A percentile compares a stretch with the other conserved stretches of the same genome.
These are phyloP conservation scores for Pleurotus giganteus DNA, from an alignment of 768 basidiomycete genomes.

Conservation along the genomic window DNA sequence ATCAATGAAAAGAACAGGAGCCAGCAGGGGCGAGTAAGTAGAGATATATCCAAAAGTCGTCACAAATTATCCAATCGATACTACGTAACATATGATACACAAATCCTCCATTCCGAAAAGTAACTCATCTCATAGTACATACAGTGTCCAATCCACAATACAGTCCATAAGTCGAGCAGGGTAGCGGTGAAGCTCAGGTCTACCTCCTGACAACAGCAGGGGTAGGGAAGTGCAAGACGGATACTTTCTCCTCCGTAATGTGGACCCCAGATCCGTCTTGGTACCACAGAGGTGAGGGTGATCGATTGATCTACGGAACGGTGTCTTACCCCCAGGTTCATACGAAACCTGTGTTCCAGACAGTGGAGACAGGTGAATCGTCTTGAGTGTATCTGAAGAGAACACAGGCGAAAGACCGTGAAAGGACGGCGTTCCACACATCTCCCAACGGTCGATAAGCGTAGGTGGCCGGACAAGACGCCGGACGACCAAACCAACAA, in stretches of 20 bases:
- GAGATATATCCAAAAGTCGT: too few species aligned
- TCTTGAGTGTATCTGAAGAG: constrained; percentile 1
- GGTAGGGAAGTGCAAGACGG: constrained; percentile 1
- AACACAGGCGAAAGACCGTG: not conserved
- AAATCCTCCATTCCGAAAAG: too few species aligned
- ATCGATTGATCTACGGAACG: not conserved
- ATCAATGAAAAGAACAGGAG: too few species aligned
- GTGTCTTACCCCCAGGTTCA: constrained; percentile 6
- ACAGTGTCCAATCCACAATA: too few species aligned
- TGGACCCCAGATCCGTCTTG: constrained; percentile 3
- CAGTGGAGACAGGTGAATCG: constrained; percentile 1
- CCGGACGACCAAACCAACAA: constrained; percentile 33
- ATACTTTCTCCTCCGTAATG: constrained; percentile 5
- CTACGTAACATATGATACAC: too few species aligned
- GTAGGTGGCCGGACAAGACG: constrained; percentile 10
- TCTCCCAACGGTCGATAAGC: not conserved
- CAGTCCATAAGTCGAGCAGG: not conserved
- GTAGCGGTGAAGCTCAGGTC: not conserved
- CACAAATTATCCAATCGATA: too few species aligned
- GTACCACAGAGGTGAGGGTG: constrained; percentile 3
- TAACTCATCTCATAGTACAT: too few species aligned
- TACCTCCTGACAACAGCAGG: not conserved
- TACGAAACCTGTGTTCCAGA: constrained; percentile 8
- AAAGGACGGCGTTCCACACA: constrained; percentile 6
- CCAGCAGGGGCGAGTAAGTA: too few species aligned